Evolutionary conservation across 495 filamentous ascomycete genomes (phyloP).

Genomic region (Aspergillus cavernicola): DNA sequence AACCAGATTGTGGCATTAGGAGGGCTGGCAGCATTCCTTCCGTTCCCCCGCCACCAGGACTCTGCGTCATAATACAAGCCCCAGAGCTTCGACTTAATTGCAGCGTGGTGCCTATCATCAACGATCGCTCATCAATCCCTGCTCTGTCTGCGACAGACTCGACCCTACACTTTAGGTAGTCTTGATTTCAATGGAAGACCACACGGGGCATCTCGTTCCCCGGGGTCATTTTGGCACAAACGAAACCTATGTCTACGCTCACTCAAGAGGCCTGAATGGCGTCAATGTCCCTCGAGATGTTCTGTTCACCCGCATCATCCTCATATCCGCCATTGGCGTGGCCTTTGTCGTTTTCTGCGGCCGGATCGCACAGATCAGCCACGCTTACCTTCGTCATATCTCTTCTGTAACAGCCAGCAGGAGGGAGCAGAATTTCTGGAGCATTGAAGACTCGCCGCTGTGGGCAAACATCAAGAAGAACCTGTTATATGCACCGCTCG

Average conservation of each 20-base stretch:
- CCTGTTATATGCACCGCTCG: constrained; percentile 76
- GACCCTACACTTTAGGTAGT: not conserved
- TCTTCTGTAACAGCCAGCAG: constrained; percentile 52
- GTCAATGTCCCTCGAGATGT: constrained; percentile 44
- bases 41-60: constrained; percentile 9
- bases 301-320: constrained; percentile 41
- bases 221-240: constrained; percentile 34
- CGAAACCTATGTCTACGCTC: constrained; percentile 42
- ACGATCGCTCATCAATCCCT: not conserved
- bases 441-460: constrained; percentile 60
- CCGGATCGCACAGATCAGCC: constrained; percentile 58
- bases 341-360: constrained; percentile 52
- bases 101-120: too few species aligned
- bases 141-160: not conserved
- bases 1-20: not conserved
- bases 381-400: constrained; percentile 68
- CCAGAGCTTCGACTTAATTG: not conserved
- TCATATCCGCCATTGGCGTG: constrained; percentile 44
- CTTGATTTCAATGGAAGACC: constrained; percentile 33
- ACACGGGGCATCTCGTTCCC: constrained; percentile 26
- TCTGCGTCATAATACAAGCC: not conserved
- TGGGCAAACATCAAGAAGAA: constrained; percentile 76
- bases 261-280: constrained; percentile 39
- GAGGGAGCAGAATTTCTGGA: constrained; percentile 56
- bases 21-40: constrained; percentile 7